Evolutionary conservation across 2,329 filamentous ascomycete species (phyloP).

Genomic region (Alternaria gaisen): DNA sequence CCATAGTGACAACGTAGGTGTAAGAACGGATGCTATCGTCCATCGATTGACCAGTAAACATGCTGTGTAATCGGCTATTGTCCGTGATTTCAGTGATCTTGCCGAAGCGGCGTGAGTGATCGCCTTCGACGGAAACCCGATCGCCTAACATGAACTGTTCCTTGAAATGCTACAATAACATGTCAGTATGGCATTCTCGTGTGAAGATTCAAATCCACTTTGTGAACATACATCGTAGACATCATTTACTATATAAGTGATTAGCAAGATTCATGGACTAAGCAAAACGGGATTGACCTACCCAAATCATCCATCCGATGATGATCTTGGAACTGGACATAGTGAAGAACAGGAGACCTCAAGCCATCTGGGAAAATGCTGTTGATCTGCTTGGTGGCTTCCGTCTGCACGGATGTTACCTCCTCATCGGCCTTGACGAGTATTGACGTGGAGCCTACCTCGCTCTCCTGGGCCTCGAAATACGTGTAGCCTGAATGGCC

Average conservation of each 20-base stretch:
- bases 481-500: constrained; percentile 91
- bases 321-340: constrained; percentile 87
- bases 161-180: constrained; percentile 40
- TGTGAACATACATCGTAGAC: constrained; percentile 16
- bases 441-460: constrained; percentile 67
- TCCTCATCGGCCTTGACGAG: constrained; percentile 35
- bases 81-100: constrained; percentile 44
- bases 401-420: constrained; percentile 52
- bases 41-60: constrained; percentile 36
- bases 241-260: constrained; percentile 9
- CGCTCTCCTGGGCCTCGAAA: constrained; percentile 90
- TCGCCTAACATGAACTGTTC: constrained; percentile 47
- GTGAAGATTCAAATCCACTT: background rate
- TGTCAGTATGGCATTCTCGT: constrained; percentile 13
- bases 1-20: constrained; percentile 45
- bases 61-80: constrained; percentile 39
- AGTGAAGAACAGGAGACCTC: constrained; percentile 87
- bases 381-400: constrained; percentile 86
- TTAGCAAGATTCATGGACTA: constrained; percentile 48
- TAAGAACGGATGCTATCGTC: constrained; percentile 44
- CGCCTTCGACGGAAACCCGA: constrained; percentile 45
- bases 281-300: constrained; percentile 45
- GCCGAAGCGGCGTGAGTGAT: constrained; percentile 40
- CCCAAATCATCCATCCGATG: constrained; percentile 81
- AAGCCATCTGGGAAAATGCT: constrained; percentile 90